Evolutionary conservation across 2,329 filamentous ascomycete genomes (phyloP).

Genomic region (Botrytis fabae): DNA sequence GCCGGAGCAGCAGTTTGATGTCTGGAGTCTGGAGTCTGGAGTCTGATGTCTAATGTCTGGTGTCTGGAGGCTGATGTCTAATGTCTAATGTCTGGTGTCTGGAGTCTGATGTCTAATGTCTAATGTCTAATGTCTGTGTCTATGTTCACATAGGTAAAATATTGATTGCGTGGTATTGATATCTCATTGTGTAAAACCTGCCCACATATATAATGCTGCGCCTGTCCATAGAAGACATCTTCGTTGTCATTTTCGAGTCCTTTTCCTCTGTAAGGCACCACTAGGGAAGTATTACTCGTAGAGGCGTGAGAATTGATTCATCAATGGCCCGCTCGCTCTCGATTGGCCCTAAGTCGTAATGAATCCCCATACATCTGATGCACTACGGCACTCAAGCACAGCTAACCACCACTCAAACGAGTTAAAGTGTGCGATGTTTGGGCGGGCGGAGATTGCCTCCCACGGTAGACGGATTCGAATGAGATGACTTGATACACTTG

Average conservation of each 20-base stretch:
- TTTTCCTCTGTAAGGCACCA: background rate
- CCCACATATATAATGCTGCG: background rate
- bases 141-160: too few species aligned
- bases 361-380: background rate
- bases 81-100: too few species aligned
- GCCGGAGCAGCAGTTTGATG: background rate
- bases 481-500: background rate
- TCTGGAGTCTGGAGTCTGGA: background rate
- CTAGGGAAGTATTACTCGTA: background rate
- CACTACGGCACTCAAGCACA: background rate
- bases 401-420: background rate
- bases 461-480: background rate
- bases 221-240: background rate
- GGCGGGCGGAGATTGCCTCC: background rate
- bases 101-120: too few species aligned
- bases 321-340: background rate
- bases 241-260: background rate
- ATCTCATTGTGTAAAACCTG: background rate
- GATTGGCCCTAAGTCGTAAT: background rate
- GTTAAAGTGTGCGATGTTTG: background rate
- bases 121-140: too few species aligned
- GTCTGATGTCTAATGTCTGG: background rate
- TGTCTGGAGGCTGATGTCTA: background rate
- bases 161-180: background rate
- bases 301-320: background rate